Conservation (phyloP, 352 stramenopile species). For the Elongisporangium undulatum region DNA sequence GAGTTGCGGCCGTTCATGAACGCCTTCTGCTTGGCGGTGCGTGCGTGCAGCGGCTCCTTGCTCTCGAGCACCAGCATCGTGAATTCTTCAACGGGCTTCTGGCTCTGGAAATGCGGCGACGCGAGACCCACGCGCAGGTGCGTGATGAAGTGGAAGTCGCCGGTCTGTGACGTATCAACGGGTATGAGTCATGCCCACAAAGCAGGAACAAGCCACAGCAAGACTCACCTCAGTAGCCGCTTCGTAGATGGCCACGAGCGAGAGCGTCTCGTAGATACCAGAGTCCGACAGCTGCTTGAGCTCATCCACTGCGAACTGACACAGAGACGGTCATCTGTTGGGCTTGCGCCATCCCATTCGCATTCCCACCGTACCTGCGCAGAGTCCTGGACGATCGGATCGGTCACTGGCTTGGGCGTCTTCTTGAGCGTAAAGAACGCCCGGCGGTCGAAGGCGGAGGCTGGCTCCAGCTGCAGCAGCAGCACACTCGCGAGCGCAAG, state of each 20-base stretch:
- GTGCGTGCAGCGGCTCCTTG: slow-evolving; percentile 14
- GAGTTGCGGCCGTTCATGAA: slow-evolving; percentile 15
- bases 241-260: slow-evolving; percentile 39
- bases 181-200: not conserved
- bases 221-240: slow-evolving; percentile 43
- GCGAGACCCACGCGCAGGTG: slow-evolving; percentile 58
- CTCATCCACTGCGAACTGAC: slow-evolving; percentile 59
- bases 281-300: slow-evolving; percentile 61
- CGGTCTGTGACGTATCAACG: slow-evolving; percentile 20
- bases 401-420: slow-evolving; percentile 16
- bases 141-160: slow-evolving; percentile 79
- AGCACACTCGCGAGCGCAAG: slow-evolving; percentile 4
- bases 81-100: slow-evolving; percentile 45
- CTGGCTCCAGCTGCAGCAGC: not conserved
- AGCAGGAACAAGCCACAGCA: not conserved
- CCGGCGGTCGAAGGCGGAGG: slow-evolving; percentile 6
- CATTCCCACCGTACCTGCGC: too few species aligned
- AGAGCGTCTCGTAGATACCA: slow-evolving; percentile 63
- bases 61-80: slow-evolving; percentile 77
- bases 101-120: slow-evolving; percentile 70
- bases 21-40: not conserved
- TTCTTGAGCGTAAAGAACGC: slow-evolving; percentile 24
- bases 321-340: not conserved
- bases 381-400: slow-evolving; percentile 38
- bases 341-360: too few species aligned